Evolutionary conservation across 2,329 filamentous ascomycete genomes (phyloP), one percentile per base, ranked within the genome.

Genomic region (Alternaria sp.): DNA sequence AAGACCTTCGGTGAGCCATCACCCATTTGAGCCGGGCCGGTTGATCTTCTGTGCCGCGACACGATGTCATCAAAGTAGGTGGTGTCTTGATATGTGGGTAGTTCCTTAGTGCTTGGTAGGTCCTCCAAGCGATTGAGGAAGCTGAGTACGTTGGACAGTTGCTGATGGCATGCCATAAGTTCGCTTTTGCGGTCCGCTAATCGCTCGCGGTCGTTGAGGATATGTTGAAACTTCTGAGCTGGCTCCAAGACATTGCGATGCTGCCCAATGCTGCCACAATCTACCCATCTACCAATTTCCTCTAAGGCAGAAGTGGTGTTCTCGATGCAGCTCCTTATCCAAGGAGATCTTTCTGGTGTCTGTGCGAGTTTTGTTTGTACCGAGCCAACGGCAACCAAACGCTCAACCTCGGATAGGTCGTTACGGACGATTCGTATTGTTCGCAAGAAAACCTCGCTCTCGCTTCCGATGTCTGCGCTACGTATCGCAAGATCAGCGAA

Each of bases 231-330:
- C 13, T 36, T 46, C 13, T 66, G n/a, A 66, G 57, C 9, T 67
- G 71, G 13, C 64, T 68, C 15, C 66, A 69, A n/a, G 54, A 65
- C 4, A 74, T 65, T 3, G 62, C 55, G 12, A 68, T 74, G 44
- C 43, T 74, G 68, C 23, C 69, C 72, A 2, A 62, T 54, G 0
- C 68, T 56, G 15, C 66, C 65, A 5, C 65, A 55, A 36, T 76
- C 72, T 0, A 74, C 70, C 71, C 69, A 74, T 59, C 54, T 69
- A 0, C 71, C 72, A 28, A 75, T 76, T 17, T 76, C 71, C 23
- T 68, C 67, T 13, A 75, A 54, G 6, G 70, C 66, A 2, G 46
- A 59, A 26, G 57, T 74, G 0, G 72, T 71, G 28, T 64, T 74
- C n/a, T 62, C 21, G 19, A 75, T 58, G 0, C 67, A 65, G 12